Conservation (phyloP, 1,284 basidiomycete species). For the Omphalotus olearius region DNA sequence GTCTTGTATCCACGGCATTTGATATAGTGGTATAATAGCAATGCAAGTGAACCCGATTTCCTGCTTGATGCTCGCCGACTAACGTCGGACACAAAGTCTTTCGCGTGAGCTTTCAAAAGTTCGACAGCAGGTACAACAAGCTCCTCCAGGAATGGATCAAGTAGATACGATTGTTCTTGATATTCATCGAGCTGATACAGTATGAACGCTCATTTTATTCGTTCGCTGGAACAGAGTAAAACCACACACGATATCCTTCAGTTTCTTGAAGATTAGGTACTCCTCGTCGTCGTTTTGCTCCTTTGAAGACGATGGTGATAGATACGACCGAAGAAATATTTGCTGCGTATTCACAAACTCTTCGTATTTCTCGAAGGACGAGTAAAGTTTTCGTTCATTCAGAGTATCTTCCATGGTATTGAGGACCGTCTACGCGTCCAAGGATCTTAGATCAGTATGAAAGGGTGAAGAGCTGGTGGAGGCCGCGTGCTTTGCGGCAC, state of each 20-base stretch:
- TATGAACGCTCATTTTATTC: not conserved
- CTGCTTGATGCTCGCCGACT: constrained; percentile 29
- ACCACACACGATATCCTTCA: constrained; percentile 30
- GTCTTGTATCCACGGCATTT: constrained; percentile 93
- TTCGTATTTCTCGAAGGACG: constrained; percentile 57
- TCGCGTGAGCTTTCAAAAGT: constrained; percentile 58
- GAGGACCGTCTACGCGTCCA: too few species aligned
- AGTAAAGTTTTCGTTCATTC: constrained; percentile 40
- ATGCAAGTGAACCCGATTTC: constrained; percentile 53
- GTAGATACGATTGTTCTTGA: constrained; percentile 89
- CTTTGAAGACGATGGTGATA: constrained; percentile 39
- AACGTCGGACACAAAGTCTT: constrained; percentile 33
- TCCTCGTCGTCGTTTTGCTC: constrained; percentile 40
- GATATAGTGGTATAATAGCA: constrained; percentile 78
- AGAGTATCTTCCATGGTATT: too few species aligned
- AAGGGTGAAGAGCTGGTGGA: too few species aligned
- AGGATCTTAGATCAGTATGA: too few species aligned
- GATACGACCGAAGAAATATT: constrained; percentile 48
- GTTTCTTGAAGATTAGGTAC: constrained; percentile 32
- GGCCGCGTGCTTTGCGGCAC: not conserved
- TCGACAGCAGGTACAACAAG: constrained; percentile 79
- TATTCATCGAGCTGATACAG: constrained; percentile 77
- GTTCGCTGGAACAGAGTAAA: constrained; percentile 4
- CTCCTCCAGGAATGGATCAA: constrained; percentile 92
- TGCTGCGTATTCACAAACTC: constrained; percentile 56